Evolutionary conservation across 176 grass and related monocot species (phyloP), one percentile per base, ranked within the genome.

Genomic region (Musa schizocarpa): DNA sequence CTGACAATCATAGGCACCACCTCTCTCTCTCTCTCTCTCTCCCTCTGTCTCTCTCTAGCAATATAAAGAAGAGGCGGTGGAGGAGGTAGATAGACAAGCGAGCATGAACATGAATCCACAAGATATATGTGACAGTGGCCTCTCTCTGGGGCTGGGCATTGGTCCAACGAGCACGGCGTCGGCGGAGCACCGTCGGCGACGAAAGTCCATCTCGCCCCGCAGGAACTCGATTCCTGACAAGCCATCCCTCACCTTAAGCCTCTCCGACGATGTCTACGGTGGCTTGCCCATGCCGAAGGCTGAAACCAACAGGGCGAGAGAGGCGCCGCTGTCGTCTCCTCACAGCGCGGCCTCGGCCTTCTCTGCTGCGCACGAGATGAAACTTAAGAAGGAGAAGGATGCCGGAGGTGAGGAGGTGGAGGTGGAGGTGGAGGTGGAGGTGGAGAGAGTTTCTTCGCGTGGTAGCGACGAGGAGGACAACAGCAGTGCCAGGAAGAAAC

Each of bases 401-500:
- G 82, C 17, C 8, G 34, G 34, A 43, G 34, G 34, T 43, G 68
- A 70, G 68, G 65, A 27, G 26, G 64, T 13, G 64, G 68, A 49
- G 34, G 68, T 13, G 68, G 65, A 27, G 26, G 64, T 13, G 64
- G 68, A 49, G 34, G 68, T 13, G 64, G 68, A 49, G 34, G 68
- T 17, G 48, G 68, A 70, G 68, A 48, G 76, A 10, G 72, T 85
- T 14, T 92, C 92, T 1, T 89, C 83, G 7, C 64, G 71, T 0
- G 81, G 58, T 3, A 85, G 78, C 3, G 93, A 96, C 63, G 89
- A 92, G 72, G 94, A 91, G 6, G 90, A 98, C 71, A 86, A 91
- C 76, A 86, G 90, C 51, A 77, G 90, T 67, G 82, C 87, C 13
- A 89, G 94, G 4, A 98, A 98, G 90, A 98, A 98, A 82, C 88